Conservation (phyloP, 225 moss, liverwort and hornwort genomes). For the Polytrichum formosum region DNA sequence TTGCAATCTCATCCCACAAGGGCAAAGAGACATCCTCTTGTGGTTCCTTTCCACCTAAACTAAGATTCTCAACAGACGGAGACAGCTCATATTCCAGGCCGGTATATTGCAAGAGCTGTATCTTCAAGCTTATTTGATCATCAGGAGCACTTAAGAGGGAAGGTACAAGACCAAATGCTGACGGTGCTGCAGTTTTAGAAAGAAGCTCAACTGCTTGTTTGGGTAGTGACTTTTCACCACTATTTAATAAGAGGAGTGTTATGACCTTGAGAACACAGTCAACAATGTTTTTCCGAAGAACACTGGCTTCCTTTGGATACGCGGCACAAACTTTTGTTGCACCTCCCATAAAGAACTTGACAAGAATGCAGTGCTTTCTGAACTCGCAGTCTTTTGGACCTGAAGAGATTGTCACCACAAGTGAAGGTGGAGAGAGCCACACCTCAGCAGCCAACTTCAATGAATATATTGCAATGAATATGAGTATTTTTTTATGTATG, state of each 20-base stretch:
- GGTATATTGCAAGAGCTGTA: constrained; percentile 52
- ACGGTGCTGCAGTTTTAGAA: constrained; percentile 57
- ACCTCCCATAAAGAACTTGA: constrained; percentile 60
- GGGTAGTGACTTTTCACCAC: constrained; percentile 31
- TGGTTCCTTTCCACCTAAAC: constrained; percentile 32
- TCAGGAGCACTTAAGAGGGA: constrained; percentile 40
- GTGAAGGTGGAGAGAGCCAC: constrained; percentile 41
- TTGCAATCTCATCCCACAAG: constrained; percentile 44
- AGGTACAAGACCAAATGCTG: constrained; percentile 49
- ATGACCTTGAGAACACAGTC: constrained; percentile 55
- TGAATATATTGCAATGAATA: constrained; percentile 54
- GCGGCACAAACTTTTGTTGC: constrained; percentile 48
- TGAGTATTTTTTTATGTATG: too few relatives aligned
- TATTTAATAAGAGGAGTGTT: constrained; percentile 47
- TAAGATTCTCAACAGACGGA: constrained; percentile 41
- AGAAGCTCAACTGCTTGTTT: constrained; percentile 55
- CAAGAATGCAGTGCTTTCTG: constrained; percentile 60
- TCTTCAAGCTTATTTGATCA: constrained; percentile 36
- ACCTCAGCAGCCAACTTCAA: constrained; percentile 57
- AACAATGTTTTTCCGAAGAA: constrained; percentile 37
- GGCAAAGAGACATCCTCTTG: constrained; percentile 47
- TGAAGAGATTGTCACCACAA: constrained; percentile 18
- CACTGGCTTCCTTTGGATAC: constrained; percentile 57
- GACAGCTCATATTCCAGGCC: constrained; percentile 40
- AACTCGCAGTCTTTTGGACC: constrained; percentile 27